phyloP scores from a whole-genome alignment of 148 eudicot species.

The Arctostaphylos glauca region DNA sequence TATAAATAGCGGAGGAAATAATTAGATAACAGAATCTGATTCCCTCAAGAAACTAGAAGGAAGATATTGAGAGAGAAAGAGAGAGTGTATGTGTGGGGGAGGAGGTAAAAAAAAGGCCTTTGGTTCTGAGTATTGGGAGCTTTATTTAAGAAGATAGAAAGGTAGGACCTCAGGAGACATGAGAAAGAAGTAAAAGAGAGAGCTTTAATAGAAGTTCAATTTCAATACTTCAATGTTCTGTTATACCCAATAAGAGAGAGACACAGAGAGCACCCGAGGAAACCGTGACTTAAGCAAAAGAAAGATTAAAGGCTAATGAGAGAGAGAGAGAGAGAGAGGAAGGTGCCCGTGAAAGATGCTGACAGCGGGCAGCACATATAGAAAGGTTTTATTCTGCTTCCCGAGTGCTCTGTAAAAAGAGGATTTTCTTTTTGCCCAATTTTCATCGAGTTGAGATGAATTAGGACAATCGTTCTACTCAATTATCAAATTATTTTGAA shows the following conservation, averaged over 20 bases:
- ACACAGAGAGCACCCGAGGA: slow-evolving; percentile 33
- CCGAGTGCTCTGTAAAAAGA: too few relatives aligned
- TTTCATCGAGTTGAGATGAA: too few relatives aligned
- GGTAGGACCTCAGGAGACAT: slow-evolving; percentile 3
- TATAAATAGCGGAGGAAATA: background rate
- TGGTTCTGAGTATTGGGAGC: background rate
- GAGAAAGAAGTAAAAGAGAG: slow-evolving; percentile 5
- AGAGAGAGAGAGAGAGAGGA: background rate
- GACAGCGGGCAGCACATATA: slow-evolving; percentile 16
- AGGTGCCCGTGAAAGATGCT: slow-evolving; percentile 21
- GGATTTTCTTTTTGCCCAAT: slow-evolving; percentile 9
- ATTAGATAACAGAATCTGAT: background rate
- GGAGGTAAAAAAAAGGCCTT: background rate
- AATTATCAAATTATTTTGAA: too few relatives aligned
- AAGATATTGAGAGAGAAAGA: slow-evolving; percentile 1
- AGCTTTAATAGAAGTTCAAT: slow-evolving; percentile 20
- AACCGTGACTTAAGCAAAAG: slow-evolving; percentile 28
- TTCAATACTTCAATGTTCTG: slow-evolving; percentile 16
- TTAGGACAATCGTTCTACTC: too few relatives aligned
- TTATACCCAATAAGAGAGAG: background rate
- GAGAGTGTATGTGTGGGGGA: background rate
- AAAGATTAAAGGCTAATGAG: background rate
- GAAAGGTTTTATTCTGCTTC: background rate
- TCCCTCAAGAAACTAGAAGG: slow-evolving; percentile 13
- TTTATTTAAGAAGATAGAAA: background rate